A percentile compares a stretch with the other conserved stretches of the same genome.
Conservation (phyloP, 306 rosid genomes). For the Citrullus colocynthis region DNA sequence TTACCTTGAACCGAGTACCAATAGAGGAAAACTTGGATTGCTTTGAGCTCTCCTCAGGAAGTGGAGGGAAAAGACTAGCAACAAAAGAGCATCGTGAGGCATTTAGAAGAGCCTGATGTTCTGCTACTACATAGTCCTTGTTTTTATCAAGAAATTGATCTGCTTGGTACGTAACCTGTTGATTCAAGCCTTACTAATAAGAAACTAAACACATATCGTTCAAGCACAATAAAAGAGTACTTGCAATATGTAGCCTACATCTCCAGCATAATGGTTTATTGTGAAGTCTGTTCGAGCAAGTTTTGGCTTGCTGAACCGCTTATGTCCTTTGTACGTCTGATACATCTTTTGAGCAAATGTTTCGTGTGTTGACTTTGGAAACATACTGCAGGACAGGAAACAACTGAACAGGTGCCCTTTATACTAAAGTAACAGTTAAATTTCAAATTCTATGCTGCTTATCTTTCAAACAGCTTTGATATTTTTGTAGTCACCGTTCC, state of each 20-base stretch:
- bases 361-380: conserved; percentile 82
- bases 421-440: not conserved
- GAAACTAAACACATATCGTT: not conserved
- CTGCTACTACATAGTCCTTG: conserved; percentile 83
- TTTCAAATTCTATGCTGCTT: not conserved
- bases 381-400: conserved; percentile 52
- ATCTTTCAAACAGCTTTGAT: not conserved
- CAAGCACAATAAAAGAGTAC: not conserved
- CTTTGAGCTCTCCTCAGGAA: conserved; percentile 71
- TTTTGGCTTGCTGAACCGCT: conserved; percentile 85
- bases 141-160: conserved; percentile 77
- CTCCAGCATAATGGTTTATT: conserved; percentile 81
- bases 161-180: conserved; percentile 73
- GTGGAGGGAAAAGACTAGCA: conserved; percentile 68
- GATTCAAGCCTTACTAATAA: conserved; percentile 8
- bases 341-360: conserved; percentile 89
- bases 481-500: not conserved
- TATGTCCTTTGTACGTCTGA: conserved; percentile 71
- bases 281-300: conserved; percentile 73
- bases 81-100: conserved; percentile 64
- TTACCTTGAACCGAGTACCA: conserved; percentile 73
- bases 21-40: conserved; percentile 82
- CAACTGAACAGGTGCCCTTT: not conserved
- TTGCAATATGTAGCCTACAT: conserved; percentile 31
- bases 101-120: conserved; percentile 65